phyloP scores from a whole-genome alignment of 768 basidiomycete genomes.

The Lactarius hengduanensis region DNA sequence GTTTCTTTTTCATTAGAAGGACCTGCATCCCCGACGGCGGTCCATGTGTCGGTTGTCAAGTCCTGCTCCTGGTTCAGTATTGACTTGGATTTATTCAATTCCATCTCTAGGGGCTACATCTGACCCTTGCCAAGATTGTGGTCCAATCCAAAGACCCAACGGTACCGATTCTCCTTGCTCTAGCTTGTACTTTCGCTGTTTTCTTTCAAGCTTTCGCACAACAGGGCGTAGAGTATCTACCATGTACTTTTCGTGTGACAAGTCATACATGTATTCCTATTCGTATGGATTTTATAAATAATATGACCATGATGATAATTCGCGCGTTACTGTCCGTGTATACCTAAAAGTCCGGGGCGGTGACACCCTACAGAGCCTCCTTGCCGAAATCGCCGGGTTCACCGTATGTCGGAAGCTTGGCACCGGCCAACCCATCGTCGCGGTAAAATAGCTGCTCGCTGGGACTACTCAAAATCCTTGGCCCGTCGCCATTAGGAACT shows the following conservation, averaged over 20 bases:
- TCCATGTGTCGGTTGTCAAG: conserved; percentile 21
- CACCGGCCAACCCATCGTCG: background rate
- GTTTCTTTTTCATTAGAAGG: conserved; percentile 14
- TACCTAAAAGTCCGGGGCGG: background rate
- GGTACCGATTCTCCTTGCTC: conserved; percentile 25
- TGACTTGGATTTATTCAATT: conserved; percentile 30
- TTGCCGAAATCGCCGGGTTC: conserved; percentile 8
- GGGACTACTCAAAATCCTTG: conserved; percentile 7
- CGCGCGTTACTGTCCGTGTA: conserved; percentile 2
- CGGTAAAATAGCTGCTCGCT: conserved; percentile 18
- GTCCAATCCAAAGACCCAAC: conserved; percentile 23
- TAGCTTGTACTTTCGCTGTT: conserved; percentile 23
- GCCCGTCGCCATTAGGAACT: conserved; percentile 30
- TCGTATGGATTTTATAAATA: conserved; percentile 29
- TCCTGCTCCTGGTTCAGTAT: conserved; percentile 27
- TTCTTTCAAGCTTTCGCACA: conserved; percentile 21
- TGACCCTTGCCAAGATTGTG: conserved; percentile 27
- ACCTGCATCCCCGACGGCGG: conserved; percentile 6
- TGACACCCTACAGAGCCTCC: conserved; percentile 4
- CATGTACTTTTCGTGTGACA: conserved; percentile 27
- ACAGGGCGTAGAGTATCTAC: conserved; percentile 26
- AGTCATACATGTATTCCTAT: conserved; percentile 30
- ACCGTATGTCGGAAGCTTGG: conserved; percentile 10
- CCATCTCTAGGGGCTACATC: conserved; percentile 27
- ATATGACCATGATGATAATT: conserved; percentile 26